Evolutionary conservation across 495 filamentous ascomycete species (phyloP).

Genomic region (Aspergillus sparsus): DNA sequence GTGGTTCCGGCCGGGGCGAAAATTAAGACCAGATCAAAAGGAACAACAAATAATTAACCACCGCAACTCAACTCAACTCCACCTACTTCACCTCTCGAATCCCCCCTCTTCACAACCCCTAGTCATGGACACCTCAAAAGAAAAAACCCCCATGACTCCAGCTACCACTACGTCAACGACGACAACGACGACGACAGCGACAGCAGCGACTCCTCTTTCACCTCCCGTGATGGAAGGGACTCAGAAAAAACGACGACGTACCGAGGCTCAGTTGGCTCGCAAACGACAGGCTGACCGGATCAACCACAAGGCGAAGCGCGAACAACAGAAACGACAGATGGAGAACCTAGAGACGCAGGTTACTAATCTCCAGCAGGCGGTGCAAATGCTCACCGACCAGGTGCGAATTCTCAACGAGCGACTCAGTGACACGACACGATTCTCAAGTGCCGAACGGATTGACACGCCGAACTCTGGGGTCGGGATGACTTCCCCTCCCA

Average conservation of each 20-base stretch:
- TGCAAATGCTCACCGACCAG: slow-evolving; percentile 17
- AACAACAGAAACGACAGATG: slow-evolving; percentile 22
- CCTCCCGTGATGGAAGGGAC: neutral
- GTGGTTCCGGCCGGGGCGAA: neutral
- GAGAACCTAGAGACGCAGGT: slow-evolving; percentile 18
- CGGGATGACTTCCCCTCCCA: neutral
- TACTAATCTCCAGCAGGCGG: slow-evolving; percentile 14
- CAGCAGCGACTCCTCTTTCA: neutral
- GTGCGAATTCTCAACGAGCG: slow-evolving; percentile 16
- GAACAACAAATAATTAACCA: neutral
- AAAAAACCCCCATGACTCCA: neutral
- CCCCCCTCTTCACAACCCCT: neutral
- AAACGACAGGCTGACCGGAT: slow-evolving; percentile 19
- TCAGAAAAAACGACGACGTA: slow-evolving; percentile 21
- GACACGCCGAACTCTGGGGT: neutral
- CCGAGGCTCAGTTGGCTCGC: slow-evolving; percentile 20
- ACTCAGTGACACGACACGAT: slow-evolving; percentile 11
- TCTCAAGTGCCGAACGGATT: neutral
- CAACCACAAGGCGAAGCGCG: slow-evolving; percentile 21
- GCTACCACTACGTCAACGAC: neutral
- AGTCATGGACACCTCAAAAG: neutral
- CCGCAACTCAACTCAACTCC: no score
- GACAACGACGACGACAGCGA: neutral
- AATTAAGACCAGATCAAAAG: neutral
- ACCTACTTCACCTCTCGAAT: neutral